A percentile compares a stretch with the other conserved stretches of the same genome.
Evolutionary conservation across 2,329 filamentous ascomycete genomes (phyloP).

Genomic region (Colletotrichum higginsianum): DNA sequence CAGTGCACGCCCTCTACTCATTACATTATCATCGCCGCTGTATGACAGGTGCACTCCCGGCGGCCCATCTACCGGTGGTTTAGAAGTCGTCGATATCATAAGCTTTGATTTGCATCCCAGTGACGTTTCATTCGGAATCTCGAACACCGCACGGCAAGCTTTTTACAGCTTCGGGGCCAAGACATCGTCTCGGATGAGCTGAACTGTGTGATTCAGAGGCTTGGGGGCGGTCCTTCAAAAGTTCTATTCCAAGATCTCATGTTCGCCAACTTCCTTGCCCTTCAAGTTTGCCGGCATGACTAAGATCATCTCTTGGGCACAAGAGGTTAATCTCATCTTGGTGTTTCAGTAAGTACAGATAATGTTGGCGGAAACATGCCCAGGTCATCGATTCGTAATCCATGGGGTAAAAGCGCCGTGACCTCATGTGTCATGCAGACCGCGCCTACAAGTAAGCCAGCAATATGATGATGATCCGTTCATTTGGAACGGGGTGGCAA

Average conservation of each 20-base stretch:
- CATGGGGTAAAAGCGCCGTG: no score
- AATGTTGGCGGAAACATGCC: no score
- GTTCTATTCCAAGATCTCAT: background rate
- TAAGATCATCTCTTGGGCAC: background rate
- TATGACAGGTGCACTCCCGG: background rate
- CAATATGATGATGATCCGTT: background rate
- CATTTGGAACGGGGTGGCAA: background rate
- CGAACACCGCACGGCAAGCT: background rate
- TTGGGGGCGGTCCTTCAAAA: background rate
- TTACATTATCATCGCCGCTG: background rate
- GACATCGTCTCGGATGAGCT: background rate
- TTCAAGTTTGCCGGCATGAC: background rate
- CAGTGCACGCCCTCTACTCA: background rate
- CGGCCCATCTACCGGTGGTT: background rate
- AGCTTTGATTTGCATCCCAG: background rate
- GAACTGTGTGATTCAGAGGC: background rate
- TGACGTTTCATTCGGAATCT: conserved; percentile 10
- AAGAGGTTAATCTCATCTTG: no score
- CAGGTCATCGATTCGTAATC: no score
- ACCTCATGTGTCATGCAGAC: no score
- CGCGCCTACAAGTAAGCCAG: no score
- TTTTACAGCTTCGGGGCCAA: background rate
- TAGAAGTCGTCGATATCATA: background rate
- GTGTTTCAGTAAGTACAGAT: background rate
- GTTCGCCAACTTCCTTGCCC: background rate